These are phyloP conservation scores for Epichloe baconii DNA, from an alignment of 2,329 filamentous ascomycete genomes.

Conservation along the genomic window DNA sequence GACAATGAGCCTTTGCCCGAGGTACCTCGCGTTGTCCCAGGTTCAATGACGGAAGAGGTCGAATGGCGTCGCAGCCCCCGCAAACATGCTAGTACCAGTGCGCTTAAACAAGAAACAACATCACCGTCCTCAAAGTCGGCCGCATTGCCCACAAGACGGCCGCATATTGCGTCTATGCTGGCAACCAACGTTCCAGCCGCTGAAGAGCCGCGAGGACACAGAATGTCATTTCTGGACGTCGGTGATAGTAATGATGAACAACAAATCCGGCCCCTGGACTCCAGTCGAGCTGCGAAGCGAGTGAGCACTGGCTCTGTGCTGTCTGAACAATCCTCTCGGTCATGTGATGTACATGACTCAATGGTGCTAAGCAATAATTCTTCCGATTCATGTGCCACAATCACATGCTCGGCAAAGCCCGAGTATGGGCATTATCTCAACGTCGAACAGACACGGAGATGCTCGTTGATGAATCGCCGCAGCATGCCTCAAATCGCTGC, in stretches of 20 bases:
- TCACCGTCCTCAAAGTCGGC: neutral
- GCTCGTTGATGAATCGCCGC: constrained; percentile 22
- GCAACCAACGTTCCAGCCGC: neutral
- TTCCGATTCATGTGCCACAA: constrained; percentile 14
- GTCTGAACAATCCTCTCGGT: constrained; percentile 13
- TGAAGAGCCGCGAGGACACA: constrained; percentile 1
- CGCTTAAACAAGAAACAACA: neutral
- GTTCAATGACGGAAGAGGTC: neutral
- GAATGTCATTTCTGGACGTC: constrained; percentile 4
- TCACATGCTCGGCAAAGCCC: constrained; percentile 2
- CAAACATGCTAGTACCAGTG: constrained; percentile 3
- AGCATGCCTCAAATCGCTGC: constrained; percentile 37
- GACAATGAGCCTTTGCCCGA: neutral
- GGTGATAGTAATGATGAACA: neutral
- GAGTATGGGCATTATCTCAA: constrained; percentile 6
- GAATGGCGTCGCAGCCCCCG: constrained; percentile 1
- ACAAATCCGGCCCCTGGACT: constrained; percentile 4
- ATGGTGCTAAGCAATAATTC: constrained; percentile 10
- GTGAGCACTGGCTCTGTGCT: constrained; percentile 17
- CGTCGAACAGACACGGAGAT: constrained; percentile 10
- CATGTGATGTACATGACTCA: constrained; percentile 9
- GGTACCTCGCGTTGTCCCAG: neutral
- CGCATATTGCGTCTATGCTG: constrained; percentile 5
- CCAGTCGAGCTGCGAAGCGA: constrained; percentile 13
- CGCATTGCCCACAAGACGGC: neutral